These are phyloP conservation scores for Smithsoniella earleae DNA, from an alignment of 163 green algal genomes.

Conservation along the genomic window DNA sequence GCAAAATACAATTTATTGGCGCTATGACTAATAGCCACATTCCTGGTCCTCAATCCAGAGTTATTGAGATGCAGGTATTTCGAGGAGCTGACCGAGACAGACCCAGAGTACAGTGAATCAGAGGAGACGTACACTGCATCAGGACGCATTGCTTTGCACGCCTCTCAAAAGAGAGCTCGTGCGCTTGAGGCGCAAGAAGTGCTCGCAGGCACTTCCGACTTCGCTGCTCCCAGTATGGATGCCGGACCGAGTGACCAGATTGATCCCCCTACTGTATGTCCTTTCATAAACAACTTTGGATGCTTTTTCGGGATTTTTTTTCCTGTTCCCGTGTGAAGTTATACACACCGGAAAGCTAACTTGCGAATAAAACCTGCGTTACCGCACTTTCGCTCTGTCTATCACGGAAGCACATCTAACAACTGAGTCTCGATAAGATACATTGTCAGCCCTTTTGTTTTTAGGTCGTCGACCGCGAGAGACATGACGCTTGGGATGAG, in stretches of 20 bases:
- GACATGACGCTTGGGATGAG: background rate
- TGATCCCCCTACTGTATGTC: background rate
- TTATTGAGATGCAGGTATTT: constrained; percentile 28
- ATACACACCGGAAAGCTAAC: too few relatives aligned
- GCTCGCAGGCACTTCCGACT: constrained; percentile 5
- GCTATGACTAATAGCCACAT: too few relatives aligned
- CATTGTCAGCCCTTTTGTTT: too few relatives aligned
- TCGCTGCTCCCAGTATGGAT: background rate
- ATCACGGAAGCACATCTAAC: too few relatives aligned
- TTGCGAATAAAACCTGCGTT: too few relatives aligned
- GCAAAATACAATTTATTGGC: too few relatives aligned
- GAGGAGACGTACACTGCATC: constrained; percentile 11
- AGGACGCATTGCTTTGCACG: background rate
- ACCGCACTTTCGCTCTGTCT: too few relatives aligned
- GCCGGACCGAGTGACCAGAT: background rate
- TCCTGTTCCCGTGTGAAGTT: too few relatives aligned
- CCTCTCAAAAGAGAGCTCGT: background rate
- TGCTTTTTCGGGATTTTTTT: too few relatives aligned
- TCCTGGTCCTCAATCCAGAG: too few relatives aligned
- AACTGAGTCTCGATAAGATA: too few relatives aligned
- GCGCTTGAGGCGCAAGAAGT: constrained; percentile 14
- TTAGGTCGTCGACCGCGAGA: constrained; percentile 11
- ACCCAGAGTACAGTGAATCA: background rate
- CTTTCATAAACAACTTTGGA: too few relatives aligned
- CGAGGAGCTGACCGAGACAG: constrained; percentile 10